Evolutionary conservation across 192 early-diverging fungal species (phyloP), one percentile per base, ranked within the genome.

Genomic region (Podila epigama): DNA sequence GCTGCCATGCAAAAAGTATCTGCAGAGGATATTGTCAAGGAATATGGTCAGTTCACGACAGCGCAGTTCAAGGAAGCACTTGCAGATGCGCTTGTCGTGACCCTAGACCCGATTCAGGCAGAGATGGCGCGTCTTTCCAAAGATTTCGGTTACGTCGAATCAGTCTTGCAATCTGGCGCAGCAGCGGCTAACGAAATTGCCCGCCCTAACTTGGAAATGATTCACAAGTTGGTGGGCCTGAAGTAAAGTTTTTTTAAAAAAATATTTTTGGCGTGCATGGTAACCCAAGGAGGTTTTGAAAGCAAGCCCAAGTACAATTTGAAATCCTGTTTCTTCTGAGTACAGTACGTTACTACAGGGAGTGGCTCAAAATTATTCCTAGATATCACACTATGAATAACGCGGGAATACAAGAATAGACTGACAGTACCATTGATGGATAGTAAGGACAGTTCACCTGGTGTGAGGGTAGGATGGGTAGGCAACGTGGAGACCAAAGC

Each of bases 61-160:
- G 84, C 89, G 61, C 75, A 63, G 42, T 90, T 98, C 35, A 96
- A 98, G 81, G 85, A 91, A n/a, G 80, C 68, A 0, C 80, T 96
- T 13, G 82, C 89, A 1, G 90, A 93, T 12, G 84, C 84, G 2
- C 66, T 94, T 5, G 79, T 94, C 5, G 75, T 84, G 16, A 51
- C 73, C 0, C 51, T 97, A 39, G 44, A 60, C 20, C 93, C 92
- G 4, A 92, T 95, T 28, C 87, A 92, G 56, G 62, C 82, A 15
- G 90, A 92, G 55, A 82, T 90, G 60, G 72, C 29, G 6, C 66
- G 85, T 32, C 53, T 97, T 40, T 58, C 87, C 11, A 64, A 40
- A 27, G 93, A 96, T 27, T 60, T 52, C 25, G 86, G 40, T 2
- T 88, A 92, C 65, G 72, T 97, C 0, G 83, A 93, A 32, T 32